Base-by-base conservation (phyloP, 495 filamentous ascomycete genomes). In the Thermothielavioides terrestris region DNA sequence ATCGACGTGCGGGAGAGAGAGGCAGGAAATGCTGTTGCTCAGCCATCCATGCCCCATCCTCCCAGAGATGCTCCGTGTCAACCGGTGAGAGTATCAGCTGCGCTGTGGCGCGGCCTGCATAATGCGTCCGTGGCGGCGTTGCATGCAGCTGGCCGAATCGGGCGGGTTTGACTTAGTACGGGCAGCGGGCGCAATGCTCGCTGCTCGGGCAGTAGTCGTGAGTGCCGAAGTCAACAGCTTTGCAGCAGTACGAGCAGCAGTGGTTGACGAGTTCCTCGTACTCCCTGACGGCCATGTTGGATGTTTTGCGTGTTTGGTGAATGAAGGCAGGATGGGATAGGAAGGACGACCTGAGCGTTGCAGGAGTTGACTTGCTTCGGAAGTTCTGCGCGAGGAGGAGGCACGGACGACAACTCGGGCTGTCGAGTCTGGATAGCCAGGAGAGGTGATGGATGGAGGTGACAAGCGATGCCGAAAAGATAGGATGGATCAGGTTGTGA, bases 191-290 rank as follows among this genome's bases (percentile, higher is more conserved):
- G 60, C 70, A 75, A 49, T 71, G 61, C 28, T 59, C 53, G 57
- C 62, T 62, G 35, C 46, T 55, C 17, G 69, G 69, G 68, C 72
- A 75, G 60, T 72, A 75, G 56, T 75, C 72, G 56, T 75, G 72
- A 32, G 72, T 75, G 54, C 72, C 72, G 30, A 72, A 75, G 61
- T 75, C 72, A 46, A 71, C 61, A 34, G 72, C 72, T 61, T 71
- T 73, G 69, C 72, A 75, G 67, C 72, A 75, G 52, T 70, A 75
- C 21, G 70, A 70, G 72, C 72, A 75, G 68, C 72, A 75, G 43
- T 70, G 50, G 64, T 73, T 62, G 65, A 75, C 72, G 47, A 71
- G 70, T 53, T 68, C 62, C 51, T 70, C 58, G 54, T 50, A 56
- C 53, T 72, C 72, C 52, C 66, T 63, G 64, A 69, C 64, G 59